A percentile compares a stretch with the other conserved stretches of the same genome.
Conservation (phyloP, 2,329 filamentous ascomycete species). For the Pseudogymnoascus sp. region DNA sequence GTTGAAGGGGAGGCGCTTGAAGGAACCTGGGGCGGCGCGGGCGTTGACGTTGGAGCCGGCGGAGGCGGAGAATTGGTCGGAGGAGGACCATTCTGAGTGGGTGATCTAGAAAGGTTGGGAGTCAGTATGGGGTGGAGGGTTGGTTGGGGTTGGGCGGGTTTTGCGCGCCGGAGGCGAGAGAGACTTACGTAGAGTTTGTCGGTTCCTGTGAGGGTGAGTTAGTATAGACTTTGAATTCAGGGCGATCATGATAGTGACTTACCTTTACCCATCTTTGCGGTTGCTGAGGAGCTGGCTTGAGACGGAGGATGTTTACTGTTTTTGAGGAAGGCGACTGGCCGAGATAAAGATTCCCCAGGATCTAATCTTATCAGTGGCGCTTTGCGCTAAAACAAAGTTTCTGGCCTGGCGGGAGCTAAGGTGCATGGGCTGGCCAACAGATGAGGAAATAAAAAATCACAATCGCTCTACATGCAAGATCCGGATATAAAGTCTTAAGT, state of each 20-base stretch:
- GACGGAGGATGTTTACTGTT: background rate
- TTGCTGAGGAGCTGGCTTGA: background rate
- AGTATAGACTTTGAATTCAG: background rate
- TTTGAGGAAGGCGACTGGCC: background rate
- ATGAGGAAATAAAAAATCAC: background rate
- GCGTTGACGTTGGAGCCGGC: conserved; percentile 62
- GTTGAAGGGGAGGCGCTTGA: conserved; percentile 92
- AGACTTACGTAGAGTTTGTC: conserved; percentile 44
- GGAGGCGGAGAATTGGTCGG: conserved; percentile 79
- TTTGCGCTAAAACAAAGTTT: background rate
- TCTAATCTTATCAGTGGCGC: background rate
- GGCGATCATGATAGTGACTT: background rate
- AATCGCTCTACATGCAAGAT: background rate
- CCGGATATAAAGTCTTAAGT: background rate
- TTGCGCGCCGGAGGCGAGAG: background rate
- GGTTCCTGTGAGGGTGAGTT: conserved; percentile 32
- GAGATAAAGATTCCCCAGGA: background rate
- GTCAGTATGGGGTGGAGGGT: background rate
- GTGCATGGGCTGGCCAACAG: background rate
- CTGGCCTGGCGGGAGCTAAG: background rate
- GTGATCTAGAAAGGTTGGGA: conserved; percentile 56
- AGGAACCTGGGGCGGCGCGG: conserved; percentile 52
- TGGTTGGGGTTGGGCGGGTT: background rate
- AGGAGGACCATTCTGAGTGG: conserved; percentile 94
- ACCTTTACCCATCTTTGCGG: conserved; percentile 22